A percentile compares a stretch with the other conserved stretches of the same genome.
Evolutionary conservation across 768 basidiomycete genomes (phyloP).

Genomic region (Leccinellum luteum): DNA sequence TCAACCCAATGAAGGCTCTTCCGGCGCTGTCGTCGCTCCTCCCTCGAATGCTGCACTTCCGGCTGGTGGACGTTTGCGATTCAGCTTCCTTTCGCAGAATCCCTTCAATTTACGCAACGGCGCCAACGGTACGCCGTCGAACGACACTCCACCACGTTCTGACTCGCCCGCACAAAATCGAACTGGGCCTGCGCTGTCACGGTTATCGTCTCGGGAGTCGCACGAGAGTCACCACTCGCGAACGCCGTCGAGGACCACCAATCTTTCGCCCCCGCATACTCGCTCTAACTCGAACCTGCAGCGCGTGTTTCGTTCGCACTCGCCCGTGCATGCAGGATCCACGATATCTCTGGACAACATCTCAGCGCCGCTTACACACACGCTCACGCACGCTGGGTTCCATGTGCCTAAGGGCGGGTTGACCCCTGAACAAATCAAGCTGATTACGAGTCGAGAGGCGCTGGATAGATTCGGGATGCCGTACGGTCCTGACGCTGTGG

Average conservation of each 20-base stretch:
- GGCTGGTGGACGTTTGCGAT: conserved; percentile 38
- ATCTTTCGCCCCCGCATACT: conserved; percentile 36
- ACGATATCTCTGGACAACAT: conserved; percentile 71
- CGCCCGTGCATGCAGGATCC: conserved; percentile 47
- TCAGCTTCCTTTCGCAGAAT: conserved; percentile 43
- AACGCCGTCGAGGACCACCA: conserved; percentile 28
- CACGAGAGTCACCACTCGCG: conserved; percentile 18
- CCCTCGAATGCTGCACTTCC: neutral
- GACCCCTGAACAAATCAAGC: conserved; percentile 55
- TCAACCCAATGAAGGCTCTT: conserved; percentile 8
- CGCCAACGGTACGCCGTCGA: neutral
- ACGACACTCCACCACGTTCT: conserved; percentile 8
- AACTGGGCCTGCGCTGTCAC: conserved; percentile 20
- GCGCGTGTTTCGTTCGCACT: conserved; percentile 43
- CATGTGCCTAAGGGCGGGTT: conserved; percentile 48
- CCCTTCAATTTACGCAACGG: conserved; percentile 33
- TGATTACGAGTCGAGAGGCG: conserved; percentile 66
- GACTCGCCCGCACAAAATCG: conserved; percentile 13
- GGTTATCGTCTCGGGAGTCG: conserved; percentile 23
- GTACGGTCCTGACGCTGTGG: conserved; percentile 69
- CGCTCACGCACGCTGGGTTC: conserved; percentile 67
- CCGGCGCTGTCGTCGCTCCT: neutral
- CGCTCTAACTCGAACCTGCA: conserved; percentile 33
- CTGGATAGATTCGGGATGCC: conserved; percentile 72
- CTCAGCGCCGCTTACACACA: conserved; percentile 74